These are phyloP conservation scores for Aureobasidium leucospermi DNA, from an alignment of 2,329 filamentous ascomycete genomes.

Conservation along the genomic window DNA sequence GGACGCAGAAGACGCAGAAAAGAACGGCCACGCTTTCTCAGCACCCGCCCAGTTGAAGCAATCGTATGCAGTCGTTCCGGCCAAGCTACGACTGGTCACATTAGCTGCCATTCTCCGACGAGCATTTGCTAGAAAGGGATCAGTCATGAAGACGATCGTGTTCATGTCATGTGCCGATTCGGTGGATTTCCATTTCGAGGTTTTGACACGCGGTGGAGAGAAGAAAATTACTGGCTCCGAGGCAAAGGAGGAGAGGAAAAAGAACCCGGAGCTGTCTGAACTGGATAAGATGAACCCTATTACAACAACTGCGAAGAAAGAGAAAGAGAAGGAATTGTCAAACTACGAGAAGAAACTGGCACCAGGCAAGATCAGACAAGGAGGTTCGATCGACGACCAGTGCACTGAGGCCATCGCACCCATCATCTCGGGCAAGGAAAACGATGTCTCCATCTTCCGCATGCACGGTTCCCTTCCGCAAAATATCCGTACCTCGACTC, in stretches of 20 bases:
- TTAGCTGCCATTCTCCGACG: conserved; percentile 77
- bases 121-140: conserved; percentile 78
- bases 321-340: conserved; percentile 13
- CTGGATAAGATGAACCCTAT: conserved; percentile 19
- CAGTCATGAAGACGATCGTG: conserved; percentile 92
- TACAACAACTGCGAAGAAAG: conserved; percentile 12
- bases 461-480: conserved; percentile 91
- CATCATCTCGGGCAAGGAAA: conserved; percentile 57
- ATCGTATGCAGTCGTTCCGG: conserved; percentile 76
- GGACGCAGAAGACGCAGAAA: conserved; percentile 36
- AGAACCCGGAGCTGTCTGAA: conserved; percentile 16
- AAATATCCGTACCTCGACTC: conserved; percentile 75
- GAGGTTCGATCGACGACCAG: conserved; percentile 31
- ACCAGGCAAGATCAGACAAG: conserved; percentile 33
- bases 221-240: conserved; percentile 30
- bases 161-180: conserved; percentile 97
- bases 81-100: conserved; percentile 85
- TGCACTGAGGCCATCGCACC: conserved; percentile 61
- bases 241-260: conserved; percentile 22
- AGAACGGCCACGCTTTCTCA: conserved; percentile 55
- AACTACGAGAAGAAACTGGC: conserved; percentile 7
- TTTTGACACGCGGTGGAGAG: conserved; percentile 51
- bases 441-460: conserved; percentile 71
- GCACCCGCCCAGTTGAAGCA: conserved; percentile 93
- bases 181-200: conserved; percentile 90